phyloP scores from a whole-genome alignment of 805 yeast genomes.

The Wickerhamia fluorescens region DNA sequence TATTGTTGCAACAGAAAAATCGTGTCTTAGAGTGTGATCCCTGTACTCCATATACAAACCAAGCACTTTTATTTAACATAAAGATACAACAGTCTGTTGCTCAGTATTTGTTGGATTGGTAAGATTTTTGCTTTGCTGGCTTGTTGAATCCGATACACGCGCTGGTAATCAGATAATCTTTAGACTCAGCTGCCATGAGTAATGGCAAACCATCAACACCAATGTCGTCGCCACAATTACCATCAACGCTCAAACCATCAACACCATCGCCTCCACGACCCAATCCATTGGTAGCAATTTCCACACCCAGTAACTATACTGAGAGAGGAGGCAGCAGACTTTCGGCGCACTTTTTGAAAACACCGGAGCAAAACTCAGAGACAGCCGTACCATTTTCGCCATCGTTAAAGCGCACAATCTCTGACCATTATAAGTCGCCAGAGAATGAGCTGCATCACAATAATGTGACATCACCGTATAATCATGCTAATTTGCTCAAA shows the following conservation, averaged over 20 bases:
- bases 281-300: constrained; percentile 24
- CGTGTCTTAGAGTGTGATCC: too few relatives aligned
- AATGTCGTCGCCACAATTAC: constrained; percentile 24
- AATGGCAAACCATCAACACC: constrained; percentile 30
- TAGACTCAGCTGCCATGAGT: too few relatives aligned
- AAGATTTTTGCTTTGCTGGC: too few relatives aligned
- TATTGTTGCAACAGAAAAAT: too few relatives aligned
- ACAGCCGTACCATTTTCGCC: constrained; percentile 32
- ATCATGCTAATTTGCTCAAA: constrained; percentile 17
- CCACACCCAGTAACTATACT: too few relatives aligned
- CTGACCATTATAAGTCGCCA: constrained; percentile 26
- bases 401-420: constrained; percentile 27
- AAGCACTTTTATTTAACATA: too few relatives aligned
- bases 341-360: constrained; percentile 22
- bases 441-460: constrained; percentile 21
- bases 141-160: too few relatives aligned
- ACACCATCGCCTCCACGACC: constrained; percentile 6
- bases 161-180: too few relatives aligned
- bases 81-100: too few relatives aligned
- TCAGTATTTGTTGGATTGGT: too few relatives aligned
- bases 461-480: constrained; percentile 23
- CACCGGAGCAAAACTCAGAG: constrained; percentile 30
- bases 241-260: constrained; percentile 1
- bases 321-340: constrained; percentile 18
- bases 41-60: too few relatives aligned